Percentiles rank a stretch among this genome's conserved stretches.
Conservation (phyloP, 2,329 filamentous ascomycete species). For the Stagonosporopsis rhizophila region DNA sequence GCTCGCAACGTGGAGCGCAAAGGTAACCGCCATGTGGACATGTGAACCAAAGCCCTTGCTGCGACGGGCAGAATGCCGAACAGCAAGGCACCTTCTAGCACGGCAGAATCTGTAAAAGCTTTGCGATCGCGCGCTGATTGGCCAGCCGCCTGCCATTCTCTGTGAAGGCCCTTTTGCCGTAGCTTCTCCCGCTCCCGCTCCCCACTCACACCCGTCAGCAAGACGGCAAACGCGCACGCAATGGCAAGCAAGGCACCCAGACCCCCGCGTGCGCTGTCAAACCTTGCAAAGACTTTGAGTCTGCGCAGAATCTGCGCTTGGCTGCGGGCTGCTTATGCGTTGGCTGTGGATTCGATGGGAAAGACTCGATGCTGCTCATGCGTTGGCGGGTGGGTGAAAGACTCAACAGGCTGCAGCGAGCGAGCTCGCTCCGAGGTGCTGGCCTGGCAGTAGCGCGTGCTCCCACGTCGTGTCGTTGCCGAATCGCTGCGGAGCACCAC, state of each 20-base stretch:
- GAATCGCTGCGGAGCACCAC: not conserved
- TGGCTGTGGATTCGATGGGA: slow-evolving; percentile 4
- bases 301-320: slow-evolving; percentile 7
- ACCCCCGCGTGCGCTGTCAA: not conserved
- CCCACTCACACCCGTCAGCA: not conserved
- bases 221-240: slow-evolving; percentile 3
- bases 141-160: not conserved
- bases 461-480: not conserved
- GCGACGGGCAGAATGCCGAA: no score
- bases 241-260: slow-evolving; percentile 12
- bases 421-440: not conserved
- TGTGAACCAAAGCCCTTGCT: not conserved
- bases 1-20: not conserved
- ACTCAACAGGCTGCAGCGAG: not conserved
- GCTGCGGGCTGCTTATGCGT: not conserved
- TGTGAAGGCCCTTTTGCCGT: slow-evolving; percentile 14
- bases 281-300: slow-evolving; percentile 5
- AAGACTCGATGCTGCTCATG: not conserved
- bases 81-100: not conserved
- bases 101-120: not conserved
- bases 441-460: slow-evolving; percentile 1
- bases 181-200: slow-evolving; percentile 7
- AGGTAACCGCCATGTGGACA: slow-evolving; percentile 2
- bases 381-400: slow-evolving; percentile 4
- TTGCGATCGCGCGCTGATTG: slow-evolving; percentile 16